Evolutionary conservation across 2,329 filamentous ascomycete genomes (phyloP), one percentile per base, ranked within the genome.

Genomic region (Exserohilum turcica): DNA sequence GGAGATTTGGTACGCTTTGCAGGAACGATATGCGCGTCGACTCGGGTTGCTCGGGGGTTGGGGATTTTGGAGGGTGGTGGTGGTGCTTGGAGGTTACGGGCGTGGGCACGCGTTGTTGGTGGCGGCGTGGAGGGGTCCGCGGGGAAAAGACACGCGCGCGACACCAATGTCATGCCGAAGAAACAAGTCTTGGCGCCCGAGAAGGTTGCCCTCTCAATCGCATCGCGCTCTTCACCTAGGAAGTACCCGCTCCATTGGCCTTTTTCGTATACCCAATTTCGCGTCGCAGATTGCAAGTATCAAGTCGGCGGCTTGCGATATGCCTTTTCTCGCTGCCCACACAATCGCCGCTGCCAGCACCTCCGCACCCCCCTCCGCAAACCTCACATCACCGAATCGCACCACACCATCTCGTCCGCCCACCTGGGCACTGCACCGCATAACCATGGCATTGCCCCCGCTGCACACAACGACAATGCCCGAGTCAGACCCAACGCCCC

Each of bases 121-220:
- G 21, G 21, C 7, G 21, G 21, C 21, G 21, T 24, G 21, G 21
- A 4, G 21, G 21, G 21, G 21, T 24, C 4, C 21, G 21, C 21
- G 21, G 21, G 21, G 4, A 7, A 4, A 7, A 4, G 21, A 24
- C 21, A 35, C 32, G 15, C n/a, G n/a, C n/a, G n/a, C n/a, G n/a
- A n/a, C n/a, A n/a, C n/a, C n/a, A n/a, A 35, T 35, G 15, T 35
- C 53, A 39, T 53, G 49, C 15, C 38, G 21, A 44, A 36, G 4
- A 56, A 44, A 36, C 21, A 56, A 44, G n/a, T 62, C 54, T 68
- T 67, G 66, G 66, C 64, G 53, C 19, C 28, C 6, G 21, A 7
- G 7, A 7, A 24, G 21, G n/a, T n/a, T n/a, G n/a, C n/a, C n/a
- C n/a, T n/a, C n/a, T n/a, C n/a, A n/a, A n/a, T n/a, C n/a, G n/a